Percentiles rank a stretch among this genome's conserved stretches.
Conservation (phyloP, 371 early-diverging fungal species). For the Umbelopsis sp. region DNA sequence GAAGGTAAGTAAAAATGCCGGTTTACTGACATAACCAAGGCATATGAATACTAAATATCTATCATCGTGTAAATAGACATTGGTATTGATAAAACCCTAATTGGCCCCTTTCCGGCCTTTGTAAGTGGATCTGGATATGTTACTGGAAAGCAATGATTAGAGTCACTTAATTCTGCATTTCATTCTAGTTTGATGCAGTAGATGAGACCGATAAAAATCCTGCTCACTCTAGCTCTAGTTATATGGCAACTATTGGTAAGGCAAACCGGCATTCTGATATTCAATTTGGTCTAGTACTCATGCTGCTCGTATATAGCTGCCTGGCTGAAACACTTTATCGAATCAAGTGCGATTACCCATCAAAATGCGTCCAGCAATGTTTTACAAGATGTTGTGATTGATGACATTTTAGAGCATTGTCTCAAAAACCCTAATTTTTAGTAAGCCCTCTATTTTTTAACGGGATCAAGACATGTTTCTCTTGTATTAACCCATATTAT, state of each 20-base stretch:
- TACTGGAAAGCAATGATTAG: background rate
- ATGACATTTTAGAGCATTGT: slow-evolving; percentile 42
- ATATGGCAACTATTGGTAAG: slow-evolving; percentile 46
- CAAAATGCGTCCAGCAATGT: slow-evolving; percentile 20
- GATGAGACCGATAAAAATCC: slow-evolving; percentile 21
- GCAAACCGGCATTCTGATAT: too few relatives aligned
- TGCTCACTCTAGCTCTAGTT: slow-evolving; percentile 33
- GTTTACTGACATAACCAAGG: background rate
- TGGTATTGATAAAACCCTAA: slow-evolving; percentile 26
- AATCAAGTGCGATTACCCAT: slow-evolving; percentile 20
- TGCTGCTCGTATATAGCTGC: slow-evolving; percentile 27
- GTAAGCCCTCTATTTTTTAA: slow-evolving; percentile 27
- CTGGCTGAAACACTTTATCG: slow-evolving; percentile 43
- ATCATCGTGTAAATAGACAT: slow-evolving; percentile 23
- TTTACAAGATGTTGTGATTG: slow-evolving; percentile 29
- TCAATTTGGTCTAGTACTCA: background rate
- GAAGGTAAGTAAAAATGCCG: slow-evolving; percentile 29
- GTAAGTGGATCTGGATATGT: slow-evolving; percentile 20
- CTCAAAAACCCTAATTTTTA: slow-evolving; percentile 42
- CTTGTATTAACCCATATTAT: background rate
- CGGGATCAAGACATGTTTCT: background rate
- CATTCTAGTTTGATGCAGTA: background rate
- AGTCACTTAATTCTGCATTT: background rate
- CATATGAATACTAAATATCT: too few relatives aligned
- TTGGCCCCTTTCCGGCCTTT: slow-evolving; percentile 31